Evolutionary conservation across 2,329 filamentous ascomycete species (phyloP).

Genomic region (Macrophomina tecta): DNA sequence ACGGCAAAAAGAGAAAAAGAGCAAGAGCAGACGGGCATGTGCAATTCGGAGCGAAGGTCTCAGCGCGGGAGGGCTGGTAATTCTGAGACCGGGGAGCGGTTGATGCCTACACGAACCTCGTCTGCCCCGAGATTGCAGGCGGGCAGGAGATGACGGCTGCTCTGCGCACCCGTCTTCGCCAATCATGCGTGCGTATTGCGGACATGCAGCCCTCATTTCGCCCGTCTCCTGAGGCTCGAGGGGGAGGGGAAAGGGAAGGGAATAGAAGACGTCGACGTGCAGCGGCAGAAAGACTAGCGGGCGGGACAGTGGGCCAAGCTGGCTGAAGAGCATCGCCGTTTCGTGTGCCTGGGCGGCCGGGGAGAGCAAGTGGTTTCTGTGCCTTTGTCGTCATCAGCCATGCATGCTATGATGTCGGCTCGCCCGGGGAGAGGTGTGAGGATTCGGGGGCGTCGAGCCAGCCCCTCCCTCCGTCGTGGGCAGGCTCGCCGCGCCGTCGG

Average conservation of each 20-base stretch:
- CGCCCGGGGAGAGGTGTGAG: neutral
- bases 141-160: slow-evolving; percentile 14
- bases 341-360: slow-evolving; percentile 10
- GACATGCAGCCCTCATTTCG: slow-evolving; percentile 14
- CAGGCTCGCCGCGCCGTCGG: neutral
- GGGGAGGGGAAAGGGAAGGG: neutral
- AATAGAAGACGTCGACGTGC: neutral
- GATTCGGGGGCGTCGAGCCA: neutral
- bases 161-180: slow-evolving; percentile 6
- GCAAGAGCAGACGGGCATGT: neutral
- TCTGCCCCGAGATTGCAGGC: slow-evolving; percentile 26
- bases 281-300: neutral
- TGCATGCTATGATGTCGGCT: neutral
- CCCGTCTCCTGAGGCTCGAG: slow-evolving; percentile 12
- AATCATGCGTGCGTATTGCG: slow-evolving; percentile 14
- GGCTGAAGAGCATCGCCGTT: slow-evolving; percentile 13
- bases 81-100: slow-evolving; percentile 16
- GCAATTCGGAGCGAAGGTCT: slow-evolving; percentile 7
- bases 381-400: neutral
- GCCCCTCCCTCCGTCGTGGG: neutral
- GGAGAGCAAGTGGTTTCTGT: neutral
- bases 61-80: slow-evolving; percentile 5
- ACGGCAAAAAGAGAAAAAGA: neutral
- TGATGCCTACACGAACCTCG: slow-evolving; percentile 16
- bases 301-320: slow-evolving; percentile 1